Conservation (phyloP, 2,329 filamentous ascomycete genomes). For the Biscogniauxia mediterranea region DNA sequence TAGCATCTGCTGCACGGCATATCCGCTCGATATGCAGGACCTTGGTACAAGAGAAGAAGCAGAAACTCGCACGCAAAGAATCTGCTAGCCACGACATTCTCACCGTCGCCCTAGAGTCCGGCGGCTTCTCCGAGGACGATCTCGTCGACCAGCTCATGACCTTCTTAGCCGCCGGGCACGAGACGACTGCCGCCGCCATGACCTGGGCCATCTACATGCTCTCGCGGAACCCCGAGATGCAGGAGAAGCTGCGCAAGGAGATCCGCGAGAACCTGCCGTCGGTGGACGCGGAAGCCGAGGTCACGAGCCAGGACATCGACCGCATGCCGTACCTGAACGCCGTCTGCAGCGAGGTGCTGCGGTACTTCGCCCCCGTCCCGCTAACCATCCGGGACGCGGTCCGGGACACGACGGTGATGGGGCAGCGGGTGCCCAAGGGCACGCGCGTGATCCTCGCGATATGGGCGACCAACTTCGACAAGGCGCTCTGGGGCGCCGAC, state of each 20-base stretch:
- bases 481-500: slow-evolving; percentile 72
- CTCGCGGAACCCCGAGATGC: slow-evolving; percentile 35
- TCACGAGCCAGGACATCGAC: slow-evolving; percentile 38
- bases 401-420: slow-evolving; percentile 54
- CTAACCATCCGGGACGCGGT: slow-evolving; percentile 59
- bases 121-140: slow-evolving; percentile 39
- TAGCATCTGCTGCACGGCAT: slow-evolving; percentile 52
- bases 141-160: slow-evolving; percentile 42
- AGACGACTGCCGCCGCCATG: slow-evolving; percentile 42
- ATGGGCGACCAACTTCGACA: slow-evolving; percentile 68
- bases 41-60: slow-evolving; percentile 69
- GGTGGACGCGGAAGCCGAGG: slow-evolving; percentile 30
- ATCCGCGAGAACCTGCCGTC: slow-evolving; percentile 37
- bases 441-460: slow-evolving; percentile 63
- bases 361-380: slow-evolving; percentile 44
- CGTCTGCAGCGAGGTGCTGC: slow-evolving; percentile 43
- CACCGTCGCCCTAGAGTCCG: slow-evolving; percentile 36
- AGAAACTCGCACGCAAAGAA: slow-evolving; percentile 45
- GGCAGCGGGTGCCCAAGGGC: slow-evolving; percentile 60
- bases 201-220: slow-evolving; percentile 43
- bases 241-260: slow-evolving; percentile 39
- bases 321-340: slow-evolving; percentile 40
- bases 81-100: slow-evolving; percentile 37
- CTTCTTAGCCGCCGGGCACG: slow-evolving; percentile 43
- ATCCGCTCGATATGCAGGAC: slow-evolving; percentile 67